Evolutionary conservation across 2,329 filamentous ascomycete species (phyloP).

Genomic region (Fusarium protoensiforme): DNA sequence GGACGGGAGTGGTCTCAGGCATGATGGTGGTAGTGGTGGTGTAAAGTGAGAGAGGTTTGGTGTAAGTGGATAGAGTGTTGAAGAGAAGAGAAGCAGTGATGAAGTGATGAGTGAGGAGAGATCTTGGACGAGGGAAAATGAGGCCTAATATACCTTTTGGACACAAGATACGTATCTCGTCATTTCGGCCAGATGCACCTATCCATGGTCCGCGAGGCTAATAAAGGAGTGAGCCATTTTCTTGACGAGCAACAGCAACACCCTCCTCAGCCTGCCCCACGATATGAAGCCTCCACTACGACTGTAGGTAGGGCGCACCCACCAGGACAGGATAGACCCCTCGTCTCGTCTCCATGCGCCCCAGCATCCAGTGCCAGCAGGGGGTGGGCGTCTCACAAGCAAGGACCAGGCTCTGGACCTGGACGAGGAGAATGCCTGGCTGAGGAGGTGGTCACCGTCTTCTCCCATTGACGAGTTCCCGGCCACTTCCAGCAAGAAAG

Average conservation of each 20-base stretch:
- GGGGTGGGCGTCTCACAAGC: conserved; percentile 4
- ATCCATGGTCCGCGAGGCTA: conserved; percentile 37
- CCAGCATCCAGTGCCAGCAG: conserved; percentile 2
- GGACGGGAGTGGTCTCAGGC: conserved; percentile 30
- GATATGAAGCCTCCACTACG: conserved; percentile 36
- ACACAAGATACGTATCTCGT: conserved; percentile 38
- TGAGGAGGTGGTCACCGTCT: neutral
- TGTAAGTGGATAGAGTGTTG: conserved; percentile 15
- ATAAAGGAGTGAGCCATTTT: conserved; percentile 44
- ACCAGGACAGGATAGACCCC: conserved; percentile 26
- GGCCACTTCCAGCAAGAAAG: conserved; percentile 1
- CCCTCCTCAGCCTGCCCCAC: conserved; percentile 42
- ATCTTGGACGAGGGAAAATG: neutral
- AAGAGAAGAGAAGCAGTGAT: neutral
- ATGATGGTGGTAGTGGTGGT: conserved; percentile 32
- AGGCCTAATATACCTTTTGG: conserved; percentile 41
- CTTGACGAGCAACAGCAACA: conserved; percentile 24
- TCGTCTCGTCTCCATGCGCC: conserved; percentile 16
- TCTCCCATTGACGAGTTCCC: neutral
- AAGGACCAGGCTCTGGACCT: neutral
- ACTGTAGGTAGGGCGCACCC: conserved; percentile 16
- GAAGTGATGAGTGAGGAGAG: neutral
- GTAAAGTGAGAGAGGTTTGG: conserved; percentile 8
- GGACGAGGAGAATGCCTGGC: neutral
- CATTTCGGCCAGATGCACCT: conserved; percentile 25